A percentile compares a stretch with the other conserved stretches of the same genome.
Conservation (phyloP, 2,329 filamentous ascomycete species). For the Diaporthe aspalathi region DNA sequence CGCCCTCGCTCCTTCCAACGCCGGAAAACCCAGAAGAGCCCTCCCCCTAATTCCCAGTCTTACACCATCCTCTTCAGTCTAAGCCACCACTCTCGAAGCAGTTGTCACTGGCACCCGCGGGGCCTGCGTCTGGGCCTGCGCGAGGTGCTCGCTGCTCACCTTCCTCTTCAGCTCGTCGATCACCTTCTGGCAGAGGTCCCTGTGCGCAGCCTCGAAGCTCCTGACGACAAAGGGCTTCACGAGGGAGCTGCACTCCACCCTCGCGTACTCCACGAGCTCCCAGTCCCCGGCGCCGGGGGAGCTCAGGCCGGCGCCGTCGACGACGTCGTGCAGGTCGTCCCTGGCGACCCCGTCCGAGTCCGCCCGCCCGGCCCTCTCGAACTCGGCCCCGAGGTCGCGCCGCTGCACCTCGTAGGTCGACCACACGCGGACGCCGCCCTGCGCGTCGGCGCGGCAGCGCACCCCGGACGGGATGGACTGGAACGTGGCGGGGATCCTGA, state of each 20-base stretch:
- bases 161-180: conserved; percentile 43
- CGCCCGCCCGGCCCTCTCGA: conserved; percentile 40
- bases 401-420: conserved; percentile 50
- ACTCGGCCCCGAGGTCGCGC: conserved; percentile 33
- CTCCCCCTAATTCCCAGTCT: background rate
- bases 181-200: conserved; percentile 48
- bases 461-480: conserved; percentile 55
- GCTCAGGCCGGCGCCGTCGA: conserved; percentile 16
- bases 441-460: conserved; percentile 56
- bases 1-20: background rate
- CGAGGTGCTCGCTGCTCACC: conserved; percentile 34
- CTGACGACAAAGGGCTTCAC: conserved; percentile 50
- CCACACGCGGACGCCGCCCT: conserved; percentile 57
- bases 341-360: conserved; percentile 31
- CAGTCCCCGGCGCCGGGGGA: conserved; percentile 42
- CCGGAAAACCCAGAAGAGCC: background rate
- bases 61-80: background rate
- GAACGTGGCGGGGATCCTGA: conserved; percentile 57
- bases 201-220: conserved; percentile 47
- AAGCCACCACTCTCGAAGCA: background rate
- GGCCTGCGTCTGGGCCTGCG: background rate
- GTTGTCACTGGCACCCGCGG: background rate
- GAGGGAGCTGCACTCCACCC: conserved; percentile 48
- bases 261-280: conserved; percentile 50
- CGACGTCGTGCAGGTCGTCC: background rate